Conservation (phyloP, 768 basidiomycete genomes). For the Psilocybe cyanescens region DNA sequence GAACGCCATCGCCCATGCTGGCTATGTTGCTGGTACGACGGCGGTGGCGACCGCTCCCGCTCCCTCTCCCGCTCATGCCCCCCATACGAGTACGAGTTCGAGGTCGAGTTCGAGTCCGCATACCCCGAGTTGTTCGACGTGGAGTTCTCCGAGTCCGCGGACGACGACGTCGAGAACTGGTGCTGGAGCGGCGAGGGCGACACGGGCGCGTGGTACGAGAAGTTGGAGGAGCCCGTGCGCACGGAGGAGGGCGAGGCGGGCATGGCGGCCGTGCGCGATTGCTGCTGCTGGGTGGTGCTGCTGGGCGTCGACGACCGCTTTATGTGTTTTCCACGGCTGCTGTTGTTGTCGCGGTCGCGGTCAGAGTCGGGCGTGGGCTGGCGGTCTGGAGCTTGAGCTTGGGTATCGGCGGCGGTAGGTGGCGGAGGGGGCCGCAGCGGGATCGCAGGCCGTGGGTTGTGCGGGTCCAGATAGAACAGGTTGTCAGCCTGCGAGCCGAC, state of each 20-base stretch:
- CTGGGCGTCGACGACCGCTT: slow-evolving; percentile 4
- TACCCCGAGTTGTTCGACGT: background rate
- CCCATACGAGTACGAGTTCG: too few species aligned
- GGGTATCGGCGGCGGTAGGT: background rate
- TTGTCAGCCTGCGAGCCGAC: slow-evolving; percentile 90
- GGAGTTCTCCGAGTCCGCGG: slow-evolving; percentile 6
- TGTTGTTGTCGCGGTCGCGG: background rate
- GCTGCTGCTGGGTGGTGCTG: slow-evolving; percentile 13
- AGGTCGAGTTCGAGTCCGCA: background rate
- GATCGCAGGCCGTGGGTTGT: slow-evolving; percentile 77
- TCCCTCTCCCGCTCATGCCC: background rate
- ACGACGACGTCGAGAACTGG: slow-evolving; percentile 47
- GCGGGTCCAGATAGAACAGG: slow-evolving; percentile 83
- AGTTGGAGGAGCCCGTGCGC: slow-evolving; percentile 54
- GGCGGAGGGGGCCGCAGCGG: slow-evolving; percentile 57
- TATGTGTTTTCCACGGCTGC: background rate
- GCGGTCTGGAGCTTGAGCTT: background rate
- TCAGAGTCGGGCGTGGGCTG: slow-evolving; percentile 12
- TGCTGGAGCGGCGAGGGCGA: slow-evolving; percentile 72
- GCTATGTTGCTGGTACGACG: slow-evolving; percentile 23
- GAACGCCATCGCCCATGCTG: slow-evolving; percentile 18
- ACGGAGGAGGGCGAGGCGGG: slow-evolving; percentile 58
- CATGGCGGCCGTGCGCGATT: slow-evolving; percentile 25
- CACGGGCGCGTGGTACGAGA: slow-evolving; percentile 56
- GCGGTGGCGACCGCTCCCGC: slow-evolving; percentile 20